Percentiles rank a stretch among this genome's conserved stretches.
Conservation (phyloP, 352 stramenopile species). For the Phytopythium sindhum region DNA sequence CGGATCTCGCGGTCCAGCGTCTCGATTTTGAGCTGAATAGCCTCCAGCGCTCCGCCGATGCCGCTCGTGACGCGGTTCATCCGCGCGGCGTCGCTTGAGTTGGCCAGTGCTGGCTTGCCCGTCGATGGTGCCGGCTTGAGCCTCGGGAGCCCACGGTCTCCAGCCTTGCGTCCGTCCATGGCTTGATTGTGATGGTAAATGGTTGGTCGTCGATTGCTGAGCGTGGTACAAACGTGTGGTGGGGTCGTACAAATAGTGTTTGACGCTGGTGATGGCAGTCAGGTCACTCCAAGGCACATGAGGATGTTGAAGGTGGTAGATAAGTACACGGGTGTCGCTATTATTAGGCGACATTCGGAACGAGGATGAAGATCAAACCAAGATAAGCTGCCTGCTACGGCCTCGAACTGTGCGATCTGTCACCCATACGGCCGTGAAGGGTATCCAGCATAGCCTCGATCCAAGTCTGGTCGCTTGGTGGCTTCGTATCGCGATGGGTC, state of each 20-base stretch:
- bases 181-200: background rate
- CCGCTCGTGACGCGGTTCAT: conserved; percentile 78
- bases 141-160: conserved; percentile 25
- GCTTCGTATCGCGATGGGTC: background rate
- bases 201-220: background rate
- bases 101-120: conserved; percentile 42
- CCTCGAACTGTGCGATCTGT: background rate
- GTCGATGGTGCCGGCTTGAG: conserved; percentile 48
- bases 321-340: background rate
- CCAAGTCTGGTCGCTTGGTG: background rate
- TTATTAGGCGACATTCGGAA: background rate
- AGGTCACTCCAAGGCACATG: background rate
- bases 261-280: background rate
- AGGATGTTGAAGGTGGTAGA: background rate
- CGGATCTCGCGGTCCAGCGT: conserved; percentile 67
- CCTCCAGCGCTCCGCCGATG: conserved; percentile 61
- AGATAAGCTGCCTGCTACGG: background rate
- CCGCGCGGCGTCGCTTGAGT: conserved; percentile 35
- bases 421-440: background rate
- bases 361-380: background rate
- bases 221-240: background rate
- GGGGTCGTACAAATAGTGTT: background rate
- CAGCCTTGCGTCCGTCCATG: background rate
- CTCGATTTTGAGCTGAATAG: conserved; percentile 54
- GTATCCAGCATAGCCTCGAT: background rate